Base-by-base conservation (phyloP, 2,329 filamentous ascomycete genomes). In the Cryphonectria japonica region DNA sequence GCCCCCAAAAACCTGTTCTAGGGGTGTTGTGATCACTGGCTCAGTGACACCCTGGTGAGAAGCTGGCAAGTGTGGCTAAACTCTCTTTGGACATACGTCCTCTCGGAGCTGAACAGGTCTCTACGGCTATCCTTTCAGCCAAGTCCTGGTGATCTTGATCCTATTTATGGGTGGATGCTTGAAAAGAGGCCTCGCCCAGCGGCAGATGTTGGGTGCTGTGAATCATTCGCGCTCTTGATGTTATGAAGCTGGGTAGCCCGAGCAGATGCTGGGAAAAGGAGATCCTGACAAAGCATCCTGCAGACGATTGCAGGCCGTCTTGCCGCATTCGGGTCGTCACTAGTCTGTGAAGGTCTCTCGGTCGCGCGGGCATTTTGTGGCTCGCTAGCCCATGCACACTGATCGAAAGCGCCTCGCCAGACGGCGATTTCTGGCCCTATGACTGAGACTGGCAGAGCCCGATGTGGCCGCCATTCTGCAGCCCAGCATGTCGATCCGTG, bases 371-470 rank as follows among this genome's bases (percentile, higher is more conserved):
- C 37, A 59, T 26, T 43, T n/a, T 39, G 60, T 65, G 61, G 68
- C 54, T 67, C 68, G 70, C 70, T 46, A 62, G 34, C 62, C 66
- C 66, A 39, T 29, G 59, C 46, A 67, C 57, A 60, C 34, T 68
- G 32, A 50, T 46, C 64, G 68, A 1, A 37, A n/a, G 52, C 59
- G 61, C 71, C 71, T 72, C 54, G 34, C 68, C 61, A 71, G 71
- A 68, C 71, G 66, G 66, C 68, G 3, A 59, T 2, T 26, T 19
- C 29, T 46, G 54, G 46, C 63, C 61, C 66, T 67, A 63, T 63
- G 62, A 61, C n/a, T 66, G 29, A 65, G 57, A 66, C 50, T 26
- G 34, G 71, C 66, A 46, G 63, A 46, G 66, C 66, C 69, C 14
- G 54, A 29, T 39, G 59, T 50, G 43, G n/a, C 34, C 52, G 52